phyloP scores from a whole-genome alignment of 345 rosid genomes.

The Pugionium cornutum region DNA sequence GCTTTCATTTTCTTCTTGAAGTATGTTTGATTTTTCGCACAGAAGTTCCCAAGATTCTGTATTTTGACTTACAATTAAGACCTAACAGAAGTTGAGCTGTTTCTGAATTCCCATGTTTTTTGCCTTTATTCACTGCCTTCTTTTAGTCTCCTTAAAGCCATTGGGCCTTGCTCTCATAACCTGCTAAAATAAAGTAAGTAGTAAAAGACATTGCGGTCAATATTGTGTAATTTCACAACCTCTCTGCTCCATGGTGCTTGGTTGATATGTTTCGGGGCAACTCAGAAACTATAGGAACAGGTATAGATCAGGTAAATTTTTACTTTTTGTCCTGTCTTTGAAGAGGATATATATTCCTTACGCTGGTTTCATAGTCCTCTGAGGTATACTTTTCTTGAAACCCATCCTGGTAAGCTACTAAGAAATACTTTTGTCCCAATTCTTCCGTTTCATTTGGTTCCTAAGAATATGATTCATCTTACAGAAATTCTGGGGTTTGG shows the following conservation, averaged over 20 bases:
- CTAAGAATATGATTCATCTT: conserved; percentile 56
- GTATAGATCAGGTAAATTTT: conserved; percentile 51
- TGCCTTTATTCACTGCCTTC: neutral
- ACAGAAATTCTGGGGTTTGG: conserved; percentile 54
- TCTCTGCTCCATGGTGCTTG: conserved; percentile 34
- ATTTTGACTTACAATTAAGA: neutral
- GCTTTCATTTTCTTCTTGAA: conserved; percentile 29
- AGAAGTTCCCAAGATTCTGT: conserved; percentile 15
- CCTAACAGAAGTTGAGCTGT: neutral
- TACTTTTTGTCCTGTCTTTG: conserved; percentile 38
- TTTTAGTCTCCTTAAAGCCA: conserved; percentile 21
- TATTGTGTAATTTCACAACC: conserved; percentile 26
- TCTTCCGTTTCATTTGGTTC: conserved; percentile 41
- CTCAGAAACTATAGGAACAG: conserved; percentile 42
- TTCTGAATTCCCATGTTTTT: conserved; percentile 18
- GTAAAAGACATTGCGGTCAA: conserved; percentile 15
- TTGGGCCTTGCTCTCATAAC: neutral
- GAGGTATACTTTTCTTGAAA: conserved; percentile 44
- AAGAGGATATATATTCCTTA: conserved; percentile 16
- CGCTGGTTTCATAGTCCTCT: conserved; percentile 31
- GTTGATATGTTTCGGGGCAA: conserved; percentile 45
- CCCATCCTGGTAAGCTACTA: conserved; percentile 54
- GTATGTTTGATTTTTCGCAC: conserved; percentile 17
- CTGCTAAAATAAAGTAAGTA: conserved; percentile 22
- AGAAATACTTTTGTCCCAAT: conserved; percentile 33